Conservation (phyloP, 768 basidiomycete species). For the Stropharia rugosoannulata region DNA sequence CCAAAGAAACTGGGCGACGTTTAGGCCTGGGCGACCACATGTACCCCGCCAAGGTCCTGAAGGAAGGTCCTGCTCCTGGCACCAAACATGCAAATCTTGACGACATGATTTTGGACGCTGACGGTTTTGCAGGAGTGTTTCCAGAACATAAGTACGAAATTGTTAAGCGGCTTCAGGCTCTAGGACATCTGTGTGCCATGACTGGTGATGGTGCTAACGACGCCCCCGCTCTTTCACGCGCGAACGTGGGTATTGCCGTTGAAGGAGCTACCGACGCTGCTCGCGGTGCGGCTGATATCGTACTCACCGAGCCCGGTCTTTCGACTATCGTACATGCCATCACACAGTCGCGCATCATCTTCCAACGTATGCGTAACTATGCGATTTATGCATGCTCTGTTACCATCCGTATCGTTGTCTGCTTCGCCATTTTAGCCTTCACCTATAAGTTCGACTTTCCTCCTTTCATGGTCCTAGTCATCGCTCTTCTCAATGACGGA, state of each 20-base stretch:
- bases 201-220: constrained; percentile 99
- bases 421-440: constrained; percentile 94
- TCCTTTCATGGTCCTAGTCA: constrained; percentile 99
- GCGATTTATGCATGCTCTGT: constrained; percentile 95
- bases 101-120: constrained; percentile 99
- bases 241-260: constrained; percentile 99
- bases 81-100: constrained; percentile 83
- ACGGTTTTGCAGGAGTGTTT: constrained; percentile 99
- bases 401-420: constrained; percentile 98
- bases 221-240: constrained; percentile 95
- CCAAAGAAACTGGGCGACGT: constrained; percentile 98
- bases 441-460: constrained; percentile 99
- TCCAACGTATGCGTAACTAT: constrained; percentile 99
- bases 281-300: constrained; percentile 97
- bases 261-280: constrained; percentile 99
- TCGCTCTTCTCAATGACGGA: constrained; percentile 95
- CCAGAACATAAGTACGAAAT: constrained; percentile 99
- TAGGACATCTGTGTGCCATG: constrained; percentile 97
- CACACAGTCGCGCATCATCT: constrained; percentile 96
- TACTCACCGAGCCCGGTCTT: constrained; percentile 96
- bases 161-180: constrained; percentile 95
- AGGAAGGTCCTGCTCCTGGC: constrained; percentile 91
- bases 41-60: constrained; percentile 97
- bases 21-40: constrained; percentile 98
- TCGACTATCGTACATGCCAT: constrained; percentile 99